A percentile compares a stretch with the other conserved stretches of the same genome.
These are phyloP conservation scores for Schoenoplectus triqueter DNA, from an alignment of 202 grass and related monocot species.

Conservation along the genomic window DNA sequence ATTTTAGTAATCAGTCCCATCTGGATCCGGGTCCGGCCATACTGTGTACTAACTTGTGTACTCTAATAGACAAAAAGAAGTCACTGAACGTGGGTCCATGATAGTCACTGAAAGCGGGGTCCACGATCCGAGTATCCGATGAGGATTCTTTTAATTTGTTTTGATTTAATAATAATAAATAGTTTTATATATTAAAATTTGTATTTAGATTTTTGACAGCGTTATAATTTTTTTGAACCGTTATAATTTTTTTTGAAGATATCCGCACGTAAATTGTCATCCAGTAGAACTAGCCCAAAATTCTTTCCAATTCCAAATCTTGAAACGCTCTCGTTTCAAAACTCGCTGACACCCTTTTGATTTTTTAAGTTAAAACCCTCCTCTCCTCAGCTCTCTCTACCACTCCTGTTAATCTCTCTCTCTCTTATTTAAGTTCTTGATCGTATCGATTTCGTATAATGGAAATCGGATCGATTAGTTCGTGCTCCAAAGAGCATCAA, in stretches of 20 bases:
- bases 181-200: no score
- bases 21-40: no score
- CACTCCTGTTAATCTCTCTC: neutral
- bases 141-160: no score
- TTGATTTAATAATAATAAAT: no score
- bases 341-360: slow-evolving; percentile 16
- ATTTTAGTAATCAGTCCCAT: no score
- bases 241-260: no score
- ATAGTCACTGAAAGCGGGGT: neutral
- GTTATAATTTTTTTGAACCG: no score
- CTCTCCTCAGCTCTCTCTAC: neutral
- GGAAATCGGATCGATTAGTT: slow-evolving; percentile 72
- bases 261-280: no score
- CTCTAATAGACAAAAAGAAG: neutral
- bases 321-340: slow-evolving; percentile 10
- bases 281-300: no score
- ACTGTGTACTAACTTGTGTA: neutral
- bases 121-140: neutral
- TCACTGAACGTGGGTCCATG: no score
- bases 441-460: slow-evolving; percentile 41
- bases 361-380: slow-evolving; percentile 10
- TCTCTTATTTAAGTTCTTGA: slow-evolving; percentile 11
- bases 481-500: slow-evolving; percentile 76
- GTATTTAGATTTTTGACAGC: no score
- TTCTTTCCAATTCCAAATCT: neutral